Conservation (phyloP, 345 rosid species). For the Moricandia arvensis region DNA sequence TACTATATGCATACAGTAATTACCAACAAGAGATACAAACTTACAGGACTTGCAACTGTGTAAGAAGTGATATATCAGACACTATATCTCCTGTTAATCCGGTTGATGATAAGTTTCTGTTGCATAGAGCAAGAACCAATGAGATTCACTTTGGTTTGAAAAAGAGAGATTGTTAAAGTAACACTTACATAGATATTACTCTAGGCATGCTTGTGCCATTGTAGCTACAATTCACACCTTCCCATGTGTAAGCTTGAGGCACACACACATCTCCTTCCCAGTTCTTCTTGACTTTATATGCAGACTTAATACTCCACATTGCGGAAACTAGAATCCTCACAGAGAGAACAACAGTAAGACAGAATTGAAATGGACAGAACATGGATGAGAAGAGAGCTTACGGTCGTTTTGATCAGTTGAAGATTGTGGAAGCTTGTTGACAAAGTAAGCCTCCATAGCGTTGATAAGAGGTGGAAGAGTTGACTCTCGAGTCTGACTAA, state of each 20-base stretch:
- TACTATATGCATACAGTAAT: neutral
- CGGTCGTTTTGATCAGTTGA: slow-evolving; percentile 35
- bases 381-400: slow-evolving; percentile 16
- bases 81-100: slow-evolving; percentile 43
- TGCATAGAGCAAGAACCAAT: neutral
- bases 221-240: slow-evolving; percentile 50
- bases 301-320: slow-evolving; percentile 40
- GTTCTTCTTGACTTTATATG: slow-evolving; percentile 40
- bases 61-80: slow-evolving; percentile 34
- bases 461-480: slow-evolving; percentile 47
- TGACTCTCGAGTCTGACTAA: slow-evolving; percentile 23
- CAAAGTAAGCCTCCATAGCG: slow-evolving; percentile 39
- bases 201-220: slow-evolving; percentile 31
- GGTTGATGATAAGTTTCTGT: slow-evolving; percentile 43
- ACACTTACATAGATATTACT: slow-evolving; percentile 47
- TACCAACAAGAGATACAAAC: slow-evolving; percentile 10
- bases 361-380: too few relatives aligned
- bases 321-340: slow-evolving; percentile 39
- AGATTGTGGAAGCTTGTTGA: slow-evolving; percentile 23
- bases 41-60: slow-evolving; percentile 41
- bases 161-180: neutral
- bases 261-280: slow-evolving; percentile 58
- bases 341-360: too few relatives aligned
- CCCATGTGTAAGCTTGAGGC: slow-evolving; percentile 42
- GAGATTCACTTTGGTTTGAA: neutral